phyloP scores from a whole-genome alignment of 176 grass and related monocot genomes.

The Oryza meyeriana region DNA sequence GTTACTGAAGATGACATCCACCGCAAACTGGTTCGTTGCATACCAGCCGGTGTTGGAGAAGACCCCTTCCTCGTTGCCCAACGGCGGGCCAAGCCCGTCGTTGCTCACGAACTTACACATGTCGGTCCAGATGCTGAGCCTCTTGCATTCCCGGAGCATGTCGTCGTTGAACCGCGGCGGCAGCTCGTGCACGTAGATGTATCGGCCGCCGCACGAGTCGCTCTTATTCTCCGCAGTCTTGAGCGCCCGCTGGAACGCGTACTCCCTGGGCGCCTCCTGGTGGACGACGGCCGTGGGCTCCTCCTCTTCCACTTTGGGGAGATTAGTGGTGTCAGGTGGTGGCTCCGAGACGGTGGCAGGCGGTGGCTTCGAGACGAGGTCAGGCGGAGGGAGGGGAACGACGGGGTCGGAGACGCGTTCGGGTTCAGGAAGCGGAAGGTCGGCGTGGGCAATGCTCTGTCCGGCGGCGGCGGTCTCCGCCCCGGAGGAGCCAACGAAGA shows the following conservation, averaged over 20 bases:
- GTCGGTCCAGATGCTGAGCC: constrained; percentile 81
- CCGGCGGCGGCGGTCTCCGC: constrained; percentile 13
- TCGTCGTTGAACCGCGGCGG: constrained; percentile 91
- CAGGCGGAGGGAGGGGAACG: not conserved
- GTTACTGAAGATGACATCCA: constrained; percentile 93
- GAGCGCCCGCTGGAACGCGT: constrained; percentile 76
- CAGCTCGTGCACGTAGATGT: constrained; percentile 94
- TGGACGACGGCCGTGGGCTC: not conserved
- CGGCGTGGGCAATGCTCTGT: constrained; percentile 13
- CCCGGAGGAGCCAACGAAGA: constrained; percentile 35
- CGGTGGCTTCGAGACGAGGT: not conserved
- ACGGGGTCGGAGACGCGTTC: constrained; percentile 18
- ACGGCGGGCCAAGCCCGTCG: constrained; percentile 72
- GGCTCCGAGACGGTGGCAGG: not conserved
- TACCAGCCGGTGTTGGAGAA: constrained; percentile 94
- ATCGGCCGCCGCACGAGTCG: constrained; percentile 91
- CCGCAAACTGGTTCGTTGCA: constrained; percentile 84
- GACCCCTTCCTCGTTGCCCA: constrained; percentile 68
- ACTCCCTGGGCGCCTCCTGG: constrained; percentile 28
- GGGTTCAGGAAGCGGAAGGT: not conserved
- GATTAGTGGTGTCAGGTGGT: not conserved
- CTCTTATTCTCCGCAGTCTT: constrained; percentile 67
- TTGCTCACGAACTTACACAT: constrained; percentile 99
- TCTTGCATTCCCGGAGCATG: constrained; percentile 84
- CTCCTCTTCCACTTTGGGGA: not conserved